These are phyloP conservation scores for Saccharomyces hybrid DNA, from an alignment of 1,139 yeast genomes.

Conservation along the genomic window DNA sequence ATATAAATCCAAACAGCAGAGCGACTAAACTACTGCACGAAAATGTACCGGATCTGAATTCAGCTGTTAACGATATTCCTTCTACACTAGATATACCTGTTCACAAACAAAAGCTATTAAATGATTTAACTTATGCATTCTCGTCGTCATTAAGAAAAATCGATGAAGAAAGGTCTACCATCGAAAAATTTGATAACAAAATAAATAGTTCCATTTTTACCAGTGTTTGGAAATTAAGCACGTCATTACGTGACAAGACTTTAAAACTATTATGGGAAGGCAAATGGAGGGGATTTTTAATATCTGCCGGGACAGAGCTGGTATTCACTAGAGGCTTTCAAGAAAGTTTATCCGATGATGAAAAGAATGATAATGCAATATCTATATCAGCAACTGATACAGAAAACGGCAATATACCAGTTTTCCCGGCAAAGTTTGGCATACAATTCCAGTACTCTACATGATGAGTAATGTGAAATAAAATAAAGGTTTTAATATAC, in stretches of 20 bases:
- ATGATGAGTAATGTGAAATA: slow-evolving; percentile 6
- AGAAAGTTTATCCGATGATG: neutral
- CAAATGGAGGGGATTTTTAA: slow-evolving; percentile 65
- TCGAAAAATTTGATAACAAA: slow-evolving; percentile 47
- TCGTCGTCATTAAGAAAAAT: slow-evolving; percentile 28
- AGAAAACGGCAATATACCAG: slow-evolving; percentile 4
- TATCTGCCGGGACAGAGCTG: slow-evolving; percentile 65
- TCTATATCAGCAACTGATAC: neutral
- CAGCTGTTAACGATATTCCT: neutral
- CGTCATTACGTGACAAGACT: slow-evolving; percentile 58
- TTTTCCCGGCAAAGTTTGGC: slow-evolving; percentile 25
- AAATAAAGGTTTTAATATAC: neutral
- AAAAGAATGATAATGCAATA: neutral
- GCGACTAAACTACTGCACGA: neutral
- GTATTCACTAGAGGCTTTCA: slow-evolving; percentile 5
- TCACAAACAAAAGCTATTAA: slow-evolving; percentile 18
- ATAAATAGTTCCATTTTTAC: slow-evolving; percentile 51
- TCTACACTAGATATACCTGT: slow-evolving; percentile 1
- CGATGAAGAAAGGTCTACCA: slow-evolving; percentile 36
- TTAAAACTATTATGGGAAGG: slow-evolving; percentile 83
- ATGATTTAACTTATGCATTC: slow-evolving; percentile 28
- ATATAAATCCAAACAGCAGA: slow-evolving; percentile 4
- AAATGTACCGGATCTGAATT: neutral
- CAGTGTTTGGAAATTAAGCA: slow-evolving; percentile 67
- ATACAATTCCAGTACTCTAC: slow-evolving; percentile 28